Conservation (phyloP, 2,329 filamentous ascomycete species). For the Fusarium sp. region DNA sequence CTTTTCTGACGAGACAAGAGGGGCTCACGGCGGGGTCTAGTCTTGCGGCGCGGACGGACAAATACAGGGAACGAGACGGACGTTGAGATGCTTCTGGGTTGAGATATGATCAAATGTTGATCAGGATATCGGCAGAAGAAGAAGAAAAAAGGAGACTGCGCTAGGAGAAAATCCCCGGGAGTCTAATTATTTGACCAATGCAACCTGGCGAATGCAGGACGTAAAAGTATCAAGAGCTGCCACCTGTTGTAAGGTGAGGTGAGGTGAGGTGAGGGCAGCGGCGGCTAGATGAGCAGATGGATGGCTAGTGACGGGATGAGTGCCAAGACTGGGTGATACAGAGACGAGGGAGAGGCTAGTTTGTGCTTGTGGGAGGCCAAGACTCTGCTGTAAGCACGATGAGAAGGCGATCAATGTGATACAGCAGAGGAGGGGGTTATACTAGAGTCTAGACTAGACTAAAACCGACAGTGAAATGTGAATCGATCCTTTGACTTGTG, state of each 20-base stretch:
- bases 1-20: constrained; percentile 12
- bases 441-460: no score
- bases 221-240: not conserved
- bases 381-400: constrained; percentile 17
- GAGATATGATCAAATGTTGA: not conserved
- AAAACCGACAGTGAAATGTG: not conserved
- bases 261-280: constrained; percentile 8
- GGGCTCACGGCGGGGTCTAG: constrained; percentile 14
- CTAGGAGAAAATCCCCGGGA: constrained; percentile 36
- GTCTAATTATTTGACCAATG: constrained; percentile 30
- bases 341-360: constrained; percentile 22
- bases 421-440: constrained; percentile 11
- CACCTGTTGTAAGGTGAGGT: not conserved
- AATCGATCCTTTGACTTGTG: not conserved
- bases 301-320: constrained; percentile 35
- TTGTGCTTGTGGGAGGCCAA: constrained; percentile 8
- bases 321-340: constrained; percentile 39
- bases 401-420: constrained; percentile 20
- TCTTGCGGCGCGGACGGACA: constrained; percentile 8
- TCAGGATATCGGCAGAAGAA: not conserved
- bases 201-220: constrained; percentile 21
- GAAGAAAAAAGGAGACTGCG: constrained; percentile 10
- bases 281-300: constrained; percentile 34
- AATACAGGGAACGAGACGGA: not conserved
- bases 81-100: not conserved